Evolutionary conservation across 345 rosid genomes (phyloP).

Genomic region (Nephelium lappaceum): DNA sequence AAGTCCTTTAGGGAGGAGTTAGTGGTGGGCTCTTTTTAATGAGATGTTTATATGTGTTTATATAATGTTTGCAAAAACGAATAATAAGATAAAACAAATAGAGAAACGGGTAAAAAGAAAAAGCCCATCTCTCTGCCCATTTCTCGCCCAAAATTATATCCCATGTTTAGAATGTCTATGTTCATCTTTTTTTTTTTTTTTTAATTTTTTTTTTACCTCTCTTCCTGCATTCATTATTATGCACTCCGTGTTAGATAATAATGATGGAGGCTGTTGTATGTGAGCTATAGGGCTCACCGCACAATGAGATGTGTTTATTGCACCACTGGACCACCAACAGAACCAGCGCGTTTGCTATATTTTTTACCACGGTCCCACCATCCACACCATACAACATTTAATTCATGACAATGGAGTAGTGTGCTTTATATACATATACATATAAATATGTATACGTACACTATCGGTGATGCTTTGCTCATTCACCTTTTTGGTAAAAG

Average conservation of each 20-base stretch:
- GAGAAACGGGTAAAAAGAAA: constrained; percentile 13
- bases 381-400: too few relatives aligned
- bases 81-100: constrained; percentile 20
- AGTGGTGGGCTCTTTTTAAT: constrained; percentile 35
- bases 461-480: too few relatives aligned
- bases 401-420: background rate
- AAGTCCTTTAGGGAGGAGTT: constrained; percentile 10
- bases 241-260: background rate
- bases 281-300: constrained; percentile 7
- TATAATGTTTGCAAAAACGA: constrained; percentile 33
- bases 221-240: background rate
- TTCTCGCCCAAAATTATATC: constrained; percentile 13
- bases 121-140: constrained; percentile 18
- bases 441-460: too few relatives aligned
- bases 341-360: background rate
- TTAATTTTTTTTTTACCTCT: background rate
- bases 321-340: constrained; percentile 17
- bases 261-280: constrained; percentile 15
- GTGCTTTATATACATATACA: background rate
- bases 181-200: background rate
- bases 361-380: background rate
- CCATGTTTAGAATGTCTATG: background rate
- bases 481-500: too few relatives aligned
- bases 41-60: constrained; percentile 58
- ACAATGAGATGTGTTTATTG: constrained; percentile 7